Conservation (phyloP, 306 rosid genomes). For the Cicer cuneatum region DNA sequence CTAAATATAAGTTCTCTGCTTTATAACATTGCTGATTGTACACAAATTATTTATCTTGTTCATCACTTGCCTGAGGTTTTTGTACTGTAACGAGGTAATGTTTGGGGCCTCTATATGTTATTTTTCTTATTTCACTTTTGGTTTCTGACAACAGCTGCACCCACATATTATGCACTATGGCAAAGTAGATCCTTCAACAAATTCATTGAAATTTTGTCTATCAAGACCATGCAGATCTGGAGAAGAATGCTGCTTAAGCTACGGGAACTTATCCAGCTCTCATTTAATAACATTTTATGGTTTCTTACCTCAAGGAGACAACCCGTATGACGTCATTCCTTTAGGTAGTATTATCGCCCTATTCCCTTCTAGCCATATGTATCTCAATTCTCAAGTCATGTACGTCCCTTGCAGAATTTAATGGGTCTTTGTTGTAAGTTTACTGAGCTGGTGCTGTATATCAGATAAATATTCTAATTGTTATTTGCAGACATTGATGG, state of each 20-base stretch:
- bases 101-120: slow-evolving; percentile 27
- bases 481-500: slow-evolving; percentile 61
- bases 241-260: slow-evolving; percentile 83
- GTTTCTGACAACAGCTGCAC: slow-evolving; percentile 60
- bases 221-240: slow-evolving; percentile 88
- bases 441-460: slow-evolving; percentile 43
- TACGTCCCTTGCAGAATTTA: slow-evolving; percentile 37
- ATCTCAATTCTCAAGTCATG: slow-evolving; percentile 6
- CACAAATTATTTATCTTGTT: slow-evolving; percentile 5
- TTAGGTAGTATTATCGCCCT: slow-evolving; percentile 59
- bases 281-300: slow-evolving; percentile 82
- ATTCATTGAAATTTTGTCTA: slow-evolving; percentile 78
- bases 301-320: slow-evolving; percentile 84
- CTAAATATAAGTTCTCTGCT: slow-evolving; percentile 14
- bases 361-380: slow-evolving; percentile 15
- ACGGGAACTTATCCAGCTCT: slow-evolving; percentile 76
- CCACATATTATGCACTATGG: slow-evolving; percentile 85
- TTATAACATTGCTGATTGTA: not conserved
- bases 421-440: slow-evolving; percentile 39
- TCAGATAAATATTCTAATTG: slow-evolving; percentile 37
- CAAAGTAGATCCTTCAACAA: slow-evolving; percentile 66
- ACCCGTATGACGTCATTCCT: slow-evolving; percentile 76
- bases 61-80: not conserved
- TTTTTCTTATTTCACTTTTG: slow-evolving; percentile 38
- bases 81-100: not conserved